Base-by-base conservation (phyloP, 2,329 filamentous ascomycete species). In the Sarocladiaceae sp. region DNA sequence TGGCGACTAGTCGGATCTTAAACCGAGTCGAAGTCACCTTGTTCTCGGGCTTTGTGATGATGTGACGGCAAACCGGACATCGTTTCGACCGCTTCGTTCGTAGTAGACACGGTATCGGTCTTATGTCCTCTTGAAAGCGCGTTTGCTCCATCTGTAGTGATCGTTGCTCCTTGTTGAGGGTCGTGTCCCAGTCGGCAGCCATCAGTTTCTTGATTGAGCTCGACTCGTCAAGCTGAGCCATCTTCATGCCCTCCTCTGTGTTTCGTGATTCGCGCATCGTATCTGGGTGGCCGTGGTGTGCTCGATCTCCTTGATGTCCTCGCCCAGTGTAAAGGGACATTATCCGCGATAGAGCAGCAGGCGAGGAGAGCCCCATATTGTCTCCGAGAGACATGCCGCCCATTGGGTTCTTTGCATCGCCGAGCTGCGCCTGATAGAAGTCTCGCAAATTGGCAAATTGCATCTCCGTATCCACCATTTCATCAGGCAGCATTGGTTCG, bases 71-170 rank as follows among this genome's bases (percentile, higher is more conserved):
- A 11, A 86, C 81, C 49, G 90, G 87, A 69, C 94, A 99, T 42
- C 94, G 89, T 72, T 97, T 97, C 18, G 90, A 91, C 33, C 93
- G 87, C 65, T 97, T 97, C 0, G 93, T 96, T 53, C 90, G 86
- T 13, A 99, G 82, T 2, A 95, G 79, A 15, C 88, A 87, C 0
- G 92, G 86, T 13, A 92, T 79, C 0, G 94, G 94, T 25, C 90
- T 86, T 4, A 97, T 80, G 18, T 93, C 83, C 51, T 86, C 79
- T 2, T 82, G 71, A 64, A 94, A 92, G 6, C 80, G 82, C 2
- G 80, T 71, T 51, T 73, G 82, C 70, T 69, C 77, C 62, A 73
- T 56, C 56, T 83, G 80, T 13, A 59, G 68, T 46, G 63, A 77
- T 67, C 70, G 69, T 57, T 83, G 80, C 18, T 74, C 68, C 15